Percentiles rank a stretch among this genome's conserved stretches.
phyloP scores from a whole-genome alignment of 371 early-diverging fungal species.

The Nematocida homosporus region DNA sequence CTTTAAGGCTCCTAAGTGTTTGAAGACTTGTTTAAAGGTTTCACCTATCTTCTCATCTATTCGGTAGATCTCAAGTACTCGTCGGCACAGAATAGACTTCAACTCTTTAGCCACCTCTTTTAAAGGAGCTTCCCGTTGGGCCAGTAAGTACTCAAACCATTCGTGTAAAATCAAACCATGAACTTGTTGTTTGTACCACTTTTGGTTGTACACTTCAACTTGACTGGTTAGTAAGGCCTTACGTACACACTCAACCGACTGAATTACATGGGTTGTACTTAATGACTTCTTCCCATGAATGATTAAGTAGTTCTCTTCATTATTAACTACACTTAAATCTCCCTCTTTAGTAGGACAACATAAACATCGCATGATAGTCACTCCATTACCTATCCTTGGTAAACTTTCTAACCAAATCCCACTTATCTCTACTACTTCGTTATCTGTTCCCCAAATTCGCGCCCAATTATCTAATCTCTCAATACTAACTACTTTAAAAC shows the following conservation, averaged over 20 bases:
- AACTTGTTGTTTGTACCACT: slow-evolving; percentile 2
- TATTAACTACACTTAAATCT: background rate
- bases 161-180: slow-evolving; percentile 43
- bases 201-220: background rate
- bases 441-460: slow-evolving; percentile 1
- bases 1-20: slow-evolving; percentile 14
- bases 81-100: slow-evolving; percentile 6
- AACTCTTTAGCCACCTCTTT: slow-evolving; percentile 9
- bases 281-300: slow-evolving; percentile 32
- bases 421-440: slow-evolving; percentile 10
- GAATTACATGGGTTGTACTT: slow-evolving; percentile 2
- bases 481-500: slow-evolving; percentile 6
- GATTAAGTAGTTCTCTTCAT: slow-evolving; percentile 38
- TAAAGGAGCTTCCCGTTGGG: slow-evolving; percentile 8
- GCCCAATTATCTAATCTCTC: background rate
- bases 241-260: slow-evolving; percentile 8
- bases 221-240: slow-evolving; percentile 22
- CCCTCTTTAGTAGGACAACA: slow-evolving; percentile 4
- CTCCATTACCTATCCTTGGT: slow-evolving; percentile 18
- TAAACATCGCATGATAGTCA: slow-evolving; percentile 30
- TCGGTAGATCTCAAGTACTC: background rate
- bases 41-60: background rate
- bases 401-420: slow-evolving; percentile 20
- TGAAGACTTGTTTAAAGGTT: slow-evolving; percentile 20
- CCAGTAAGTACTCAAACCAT: slow-evolving; percentile 24